A percentile compares a stretch with the other conserved stretches of the same genome.
phyloP scores from a whole-genome alignment of 2,329 filamentous ascomycete species.

The Cercospora sojina region DNA sequence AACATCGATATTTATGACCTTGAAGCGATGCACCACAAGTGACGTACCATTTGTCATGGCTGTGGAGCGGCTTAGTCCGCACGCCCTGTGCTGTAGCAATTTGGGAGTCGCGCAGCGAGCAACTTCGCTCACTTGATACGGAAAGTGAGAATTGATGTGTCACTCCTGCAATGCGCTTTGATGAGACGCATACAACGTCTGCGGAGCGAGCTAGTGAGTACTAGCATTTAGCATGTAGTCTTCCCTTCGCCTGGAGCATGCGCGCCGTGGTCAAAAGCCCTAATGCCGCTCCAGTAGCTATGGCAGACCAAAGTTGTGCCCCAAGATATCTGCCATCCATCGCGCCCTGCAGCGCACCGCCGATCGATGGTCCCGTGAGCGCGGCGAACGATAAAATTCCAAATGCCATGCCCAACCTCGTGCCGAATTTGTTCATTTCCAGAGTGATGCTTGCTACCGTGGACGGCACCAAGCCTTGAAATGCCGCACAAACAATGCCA shows the following conservation, averaged over 20 bases:
- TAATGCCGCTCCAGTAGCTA: constrained; percentile 22
- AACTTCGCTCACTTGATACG: not conserved
- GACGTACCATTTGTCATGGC: not conserved
- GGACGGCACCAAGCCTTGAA: constrained; percentile 49
- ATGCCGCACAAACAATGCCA: constrained; percentile 46
- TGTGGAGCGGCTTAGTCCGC: not conserved
- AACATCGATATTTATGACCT: not conserved
- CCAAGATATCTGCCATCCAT: constrained; percentile 43
- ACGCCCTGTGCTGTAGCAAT: not conserved
- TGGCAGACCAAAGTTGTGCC: constrained; percentile 47
- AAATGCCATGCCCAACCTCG: constrained; percentile 51
- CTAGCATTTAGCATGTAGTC: constrained; percentile 9
- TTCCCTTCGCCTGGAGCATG: constrained; percentile 30
- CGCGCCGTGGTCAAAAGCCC: constrained; percentile 29
- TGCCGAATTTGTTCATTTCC: constrained; percentile 48
- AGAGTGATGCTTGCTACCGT: constrained; percentile 47
- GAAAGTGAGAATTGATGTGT: not conserved
- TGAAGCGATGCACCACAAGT: not conserved
- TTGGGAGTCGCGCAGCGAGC: not conserved
- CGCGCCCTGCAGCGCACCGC: constrained; percentile 46
- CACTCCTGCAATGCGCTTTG: not conserved
- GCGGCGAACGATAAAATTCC: constrained; percentile 46
- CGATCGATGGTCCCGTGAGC: constrained; percentile 50
- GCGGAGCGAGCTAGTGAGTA: not conserved
- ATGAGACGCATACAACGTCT: not conserved